Evolutionary conservation across 768 basidiomycete genomes (phyloP), one percentile per base, ranked within the genome.

Genomic region (Kwoniella newhampshirensis): DNA sequence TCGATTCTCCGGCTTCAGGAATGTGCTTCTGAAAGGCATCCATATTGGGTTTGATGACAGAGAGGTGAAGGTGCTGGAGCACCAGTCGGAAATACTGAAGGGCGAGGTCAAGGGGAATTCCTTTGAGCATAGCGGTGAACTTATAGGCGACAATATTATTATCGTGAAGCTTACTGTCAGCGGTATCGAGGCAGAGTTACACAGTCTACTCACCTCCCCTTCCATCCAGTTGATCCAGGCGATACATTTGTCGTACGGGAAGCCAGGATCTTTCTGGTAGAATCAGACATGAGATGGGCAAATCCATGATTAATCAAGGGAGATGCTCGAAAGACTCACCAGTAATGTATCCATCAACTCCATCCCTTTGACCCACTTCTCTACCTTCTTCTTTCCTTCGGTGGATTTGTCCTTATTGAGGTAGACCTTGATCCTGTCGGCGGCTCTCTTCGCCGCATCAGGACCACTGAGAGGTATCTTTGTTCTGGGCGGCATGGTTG

Each of bases 351-450:
- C 42, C 18, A 46, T 21, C 35, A 30, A 27, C 53, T 54, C 46
- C 32, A 26, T 45, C 23, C 53, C 42, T 15, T 45, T 40, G 9
- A 32, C 43, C 53, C 53, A 54, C 2, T n/a, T 25, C 36, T 45
- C 17, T 18, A 46, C 12, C 15, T 26, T 36, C 30, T 44, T 30
- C 21, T 18, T 20, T 43, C 53, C 28, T 12, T 42, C 53, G 4
- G 44, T 5, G 0, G 21, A 27, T 18, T 53, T 53, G 36, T 53
- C 42, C 27, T 53, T 53, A 17, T 53, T 39, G 9, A 53, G 41
- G 4, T 23, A 25, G 25, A 20, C 25, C 21, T 39, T 17, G 23
- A 53, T 28, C 20, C 32, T 44, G 17, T 32, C 26, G 26, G 41
- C 40, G 18, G 40, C 41, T 1, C 13, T 27, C 26, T 11, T 35